phyloP scores from a whole-genome alignment of 2,329 filamentous ascomycete genomes.

The Emergomyces africanus region DNA sequence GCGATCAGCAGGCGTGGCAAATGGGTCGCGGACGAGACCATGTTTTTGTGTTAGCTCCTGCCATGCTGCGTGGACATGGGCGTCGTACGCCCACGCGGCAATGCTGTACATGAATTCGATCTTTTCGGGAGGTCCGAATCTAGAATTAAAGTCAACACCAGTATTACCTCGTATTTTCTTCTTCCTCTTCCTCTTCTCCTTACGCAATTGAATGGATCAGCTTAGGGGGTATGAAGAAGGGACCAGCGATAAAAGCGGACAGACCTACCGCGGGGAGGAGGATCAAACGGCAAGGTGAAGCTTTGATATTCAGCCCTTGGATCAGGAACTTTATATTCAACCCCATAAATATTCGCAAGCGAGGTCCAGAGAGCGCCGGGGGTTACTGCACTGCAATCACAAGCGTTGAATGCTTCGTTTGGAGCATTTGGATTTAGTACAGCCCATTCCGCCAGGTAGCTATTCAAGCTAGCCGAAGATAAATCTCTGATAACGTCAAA shows the following conservation, averaged over 20 bases:
- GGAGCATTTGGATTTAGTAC: constrained; percentile 14
- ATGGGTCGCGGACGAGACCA: constrained; percentile 27
- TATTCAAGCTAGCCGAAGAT: constrained; percentile 14
- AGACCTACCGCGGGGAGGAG: constrained; percentile 12
- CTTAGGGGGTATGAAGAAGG: not conserved
- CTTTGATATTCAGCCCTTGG: constrained; percentile 7
- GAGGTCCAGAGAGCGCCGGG: constrained; percentile 17
- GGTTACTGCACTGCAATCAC: constrained; percentile 15
- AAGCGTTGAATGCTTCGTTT: constrained; percentile 19
- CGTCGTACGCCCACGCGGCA: constrained; percentile 33
- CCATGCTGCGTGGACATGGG: constrained; percentile 36
- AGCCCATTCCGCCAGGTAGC: constrained; percentile 18
- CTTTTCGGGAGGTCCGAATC: constrained; percentile 33
- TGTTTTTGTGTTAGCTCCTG: constrained; percentile 31
- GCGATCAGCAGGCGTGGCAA: constrained; percentile 25
- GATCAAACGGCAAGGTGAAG: constrained; percentile 5
- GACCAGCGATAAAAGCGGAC: not conserved
- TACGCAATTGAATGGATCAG: not conserved
- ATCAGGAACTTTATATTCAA: constrained; percentile 11
- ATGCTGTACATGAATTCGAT: constrained; percentile 31
- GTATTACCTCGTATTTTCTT: not conserved
- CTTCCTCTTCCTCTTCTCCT: too few relatives aligned
- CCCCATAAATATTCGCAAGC: constrained; percentile 16
- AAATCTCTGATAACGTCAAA: constrained; percentile 13
- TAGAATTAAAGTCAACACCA: not conserved